Evolutionary conservation across 345 rosid species (phyloP), one percentile per base, ranked within the genome.

Genomic region (Eucalyptus victrix): DNA sequence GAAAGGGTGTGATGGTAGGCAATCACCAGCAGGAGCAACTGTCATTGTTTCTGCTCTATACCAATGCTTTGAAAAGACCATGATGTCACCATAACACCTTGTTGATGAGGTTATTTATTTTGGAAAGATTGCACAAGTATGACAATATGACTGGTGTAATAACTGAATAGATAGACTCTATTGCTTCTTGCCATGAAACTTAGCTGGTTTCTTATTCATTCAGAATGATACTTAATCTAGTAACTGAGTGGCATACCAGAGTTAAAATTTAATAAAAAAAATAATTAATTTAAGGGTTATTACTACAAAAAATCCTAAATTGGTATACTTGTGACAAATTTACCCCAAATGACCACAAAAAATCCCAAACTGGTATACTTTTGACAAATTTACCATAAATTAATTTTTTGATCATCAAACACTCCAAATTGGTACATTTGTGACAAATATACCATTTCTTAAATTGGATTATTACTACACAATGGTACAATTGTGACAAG

Each of bases 191-290:
- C 30, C 30, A 6, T 40, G 85, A 76, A 76, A 76, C 47, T 76
- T 76, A 37, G 47, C 85, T 76, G 47, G 85, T 76, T 76, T 76
- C 85, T 37, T 76, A 40, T 76, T 76, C 85, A 76, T 76, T 76
- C 30, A 86, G 60, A 86, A 19, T 54, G 60, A 32, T 54, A 51
- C 62, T 88, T 45, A 81, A 19, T 42, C 47, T 44, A 62, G 50
- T 62, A 42, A 54, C 23, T 60, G 80, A 89, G 86, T 89, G 69
- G 89, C 69, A 87, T 90, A 80, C 87, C 88, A 87, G 89, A 90
- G 72, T 56, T 83, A 90, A 91, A 91, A 50, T 91, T 92, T 92
- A 92, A 94, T 90, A 89, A 72, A 86, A 88, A 86, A 86, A 87
- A 92, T 90, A 91, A 93, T 92, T 91, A 94, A 92, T 92, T 53